Percentiles rank a stretch among this genome's conserved stretches.
These are phyloP conservation scores for Penicillium salamii DNA, from an alignment of 495 filamentous ascomycete species.

Conservation along the genomic window DNA sequence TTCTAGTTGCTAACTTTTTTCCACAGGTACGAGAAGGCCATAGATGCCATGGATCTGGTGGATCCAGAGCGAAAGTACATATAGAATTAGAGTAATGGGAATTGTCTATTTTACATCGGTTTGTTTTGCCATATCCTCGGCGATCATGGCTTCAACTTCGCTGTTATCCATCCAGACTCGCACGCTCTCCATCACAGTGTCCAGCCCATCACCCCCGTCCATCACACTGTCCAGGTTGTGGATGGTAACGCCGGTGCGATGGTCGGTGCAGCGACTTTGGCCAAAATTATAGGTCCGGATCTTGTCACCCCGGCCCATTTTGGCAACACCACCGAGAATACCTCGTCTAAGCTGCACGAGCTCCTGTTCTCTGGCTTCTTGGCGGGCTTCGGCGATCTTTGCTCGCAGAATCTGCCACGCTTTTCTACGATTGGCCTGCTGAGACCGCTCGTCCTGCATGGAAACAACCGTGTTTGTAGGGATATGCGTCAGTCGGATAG, in stretches of 20 bases:
- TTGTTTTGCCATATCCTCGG: conserved; percentile 40
- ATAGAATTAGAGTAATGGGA: conserved; percentile 37
- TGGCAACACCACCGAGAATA: conserved; percentile 69
- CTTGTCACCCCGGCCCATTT: conserved; percentile 87
- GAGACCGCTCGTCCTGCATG: conserved; percentile 92
- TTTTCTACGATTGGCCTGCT: conserved; percentile 78
- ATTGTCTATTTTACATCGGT: conserved; percentile 12
- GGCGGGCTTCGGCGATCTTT: conserved; percentile 72
- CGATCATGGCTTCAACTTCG: conserved; percentile 69
- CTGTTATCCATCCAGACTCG: conserved; percentile 72
- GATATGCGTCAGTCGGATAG: conserved; percentile 87
- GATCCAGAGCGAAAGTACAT: conserved; percentile 88
- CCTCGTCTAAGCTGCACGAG: conserved; percentile 68
- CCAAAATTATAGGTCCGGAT: conserved; percentile 93
- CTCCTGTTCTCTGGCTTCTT: conserved; percentile 84
- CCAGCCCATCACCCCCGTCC: conserved; percentile 65
- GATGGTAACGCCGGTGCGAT: conserved; percentile 77
- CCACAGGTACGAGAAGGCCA: conserved; percentile 90
- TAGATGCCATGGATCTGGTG: conserved; percentile 75
- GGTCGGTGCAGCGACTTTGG: conserved; percentile 92
- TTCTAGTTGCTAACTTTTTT: conserved; percentile 11
- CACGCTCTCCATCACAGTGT: conserved; percentile 77
- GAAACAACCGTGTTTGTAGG: conserved; percentile 81
- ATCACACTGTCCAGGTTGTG: conserved; percentile 82
- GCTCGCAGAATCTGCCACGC: conserved; percentile 86